phyloP scores from a whole-genome alignment of 768 basidiomycete genomes.

The Glaciozyma antarctica region DNA sequence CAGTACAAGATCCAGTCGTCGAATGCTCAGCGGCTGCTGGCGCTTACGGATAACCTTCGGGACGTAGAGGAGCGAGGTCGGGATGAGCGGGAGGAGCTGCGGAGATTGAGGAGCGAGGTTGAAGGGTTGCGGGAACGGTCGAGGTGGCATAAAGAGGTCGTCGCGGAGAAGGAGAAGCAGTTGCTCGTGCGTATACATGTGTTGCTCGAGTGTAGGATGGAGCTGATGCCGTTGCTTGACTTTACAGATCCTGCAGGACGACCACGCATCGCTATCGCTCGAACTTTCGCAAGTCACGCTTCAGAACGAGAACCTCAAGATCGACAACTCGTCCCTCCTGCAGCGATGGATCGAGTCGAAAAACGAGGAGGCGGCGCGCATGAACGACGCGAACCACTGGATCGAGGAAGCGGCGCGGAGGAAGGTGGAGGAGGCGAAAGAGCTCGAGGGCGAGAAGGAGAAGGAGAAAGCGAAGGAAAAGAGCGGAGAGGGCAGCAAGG shows the following conservation, averaged over 20 bases:
- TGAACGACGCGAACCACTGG: constrained; percentile 56
- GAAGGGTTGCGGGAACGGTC: constrained; percentile 64
- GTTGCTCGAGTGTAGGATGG: too few relatives aligned
- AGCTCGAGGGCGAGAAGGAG: too few relatives aligned
- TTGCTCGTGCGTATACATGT: constrained; percentile 11
- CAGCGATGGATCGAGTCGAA: constrained; percentile 96
- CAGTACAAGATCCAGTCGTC: constrained; percentile 94
- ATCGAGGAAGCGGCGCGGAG: constrained; percentile 11
- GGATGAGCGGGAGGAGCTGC: constrained; percentile 66
- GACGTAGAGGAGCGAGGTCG: constrained; percentile 84
- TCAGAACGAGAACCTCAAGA: constrained; percentile 71
- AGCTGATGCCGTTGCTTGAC: constrained; percentile 8
- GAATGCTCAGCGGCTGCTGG: constrained; percentile 81
- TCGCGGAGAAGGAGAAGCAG: constrained; percentile 52
- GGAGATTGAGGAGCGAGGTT: constrained; percentile 68
- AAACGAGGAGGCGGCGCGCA: constrained; percentile 78
- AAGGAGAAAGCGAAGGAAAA: too few relatives aligned
- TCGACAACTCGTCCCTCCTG: constrained; percentile 87
- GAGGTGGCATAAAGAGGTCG: constrained; percentile 69
- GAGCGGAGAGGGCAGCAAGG: too few relatives aligned
- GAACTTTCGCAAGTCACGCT: constrained; percentile 84
- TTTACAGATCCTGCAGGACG: constrained; percentile 78
- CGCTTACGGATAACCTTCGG: constrained; percentile 88
- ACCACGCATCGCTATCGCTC: constrained; percentile 80
- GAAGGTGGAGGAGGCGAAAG: too few relatives aligned